phyloP scores from a whole-genome alignment of 2,329 filamentous ascomycete genomes.

The Coccinonectria pachysandricola region DNA sequence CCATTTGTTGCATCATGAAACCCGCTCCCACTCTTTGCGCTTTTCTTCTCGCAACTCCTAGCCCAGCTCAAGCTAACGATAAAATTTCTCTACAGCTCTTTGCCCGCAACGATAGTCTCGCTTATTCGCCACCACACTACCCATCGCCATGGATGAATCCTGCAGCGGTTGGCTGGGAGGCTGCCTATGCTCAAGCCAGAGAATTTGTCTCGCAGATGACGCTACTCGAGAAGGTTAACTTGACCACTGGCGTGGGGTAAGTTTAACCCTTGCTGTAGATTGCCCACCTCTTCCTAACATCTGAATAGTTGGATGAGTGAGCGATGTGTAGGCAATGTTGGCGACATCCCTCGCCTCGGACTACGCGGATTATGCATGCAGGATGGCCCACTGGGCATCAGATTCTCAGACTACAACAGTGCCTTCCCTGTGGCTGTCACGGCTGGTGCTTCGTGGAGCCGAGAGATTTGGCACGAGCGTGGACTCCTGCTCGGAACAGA shows the following conservation, averaged over 20 bases:
- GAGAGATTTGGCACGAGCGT: conserved; percentile 49
- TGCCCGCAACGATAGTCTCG: conserved; percentile 16
- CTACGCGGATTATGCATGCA: conserved; percentile 73
- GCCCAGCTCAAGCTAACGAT: conserved; percentile 12
- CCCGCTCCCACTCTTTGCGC: conserved; percentile 4
- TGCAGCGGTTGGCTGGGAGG: conserved; percentile 59
- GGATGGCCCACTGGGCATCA: conserved; percentile 73
- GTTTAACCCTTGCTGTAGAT: no score
- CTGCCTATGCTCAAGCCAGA: conserved; percentile 65
- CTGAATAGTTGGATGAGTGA: conserved; percentile 39
- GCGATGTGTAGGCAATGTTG: conserved; percentile 67
- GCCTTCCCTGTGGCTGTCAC: conserved; percentile 73
- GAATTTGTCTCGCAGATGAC: conserved; percentile 77
- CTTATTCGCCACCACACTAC: conserved; percentile 53
- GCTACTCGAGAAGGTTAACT: conserved; percentile 80
- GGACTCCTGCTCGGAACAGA: conserved; percentile 45
- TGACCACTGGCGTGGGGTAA: conserved; percentile 83
- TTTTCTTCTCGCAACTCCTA: conserved; percentile 5
- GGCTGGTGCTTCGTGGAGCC: conserved; percentile 74
- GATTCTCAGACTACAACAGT: conserved; percentile 67
- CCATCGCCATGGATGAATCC: conserved; percentile 82
- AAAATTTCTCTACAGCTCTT: conserved; percentile 11
- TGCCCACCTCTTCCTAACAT: no score
- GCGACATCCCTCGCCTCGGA: conserved; percentile 58
- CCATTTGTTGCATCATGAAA: no score